Evolutionary conservation across 2,329 filamentous ascomycete genomes (phyloP).

Genomic region (Colletotrichum sp.): DNA sequence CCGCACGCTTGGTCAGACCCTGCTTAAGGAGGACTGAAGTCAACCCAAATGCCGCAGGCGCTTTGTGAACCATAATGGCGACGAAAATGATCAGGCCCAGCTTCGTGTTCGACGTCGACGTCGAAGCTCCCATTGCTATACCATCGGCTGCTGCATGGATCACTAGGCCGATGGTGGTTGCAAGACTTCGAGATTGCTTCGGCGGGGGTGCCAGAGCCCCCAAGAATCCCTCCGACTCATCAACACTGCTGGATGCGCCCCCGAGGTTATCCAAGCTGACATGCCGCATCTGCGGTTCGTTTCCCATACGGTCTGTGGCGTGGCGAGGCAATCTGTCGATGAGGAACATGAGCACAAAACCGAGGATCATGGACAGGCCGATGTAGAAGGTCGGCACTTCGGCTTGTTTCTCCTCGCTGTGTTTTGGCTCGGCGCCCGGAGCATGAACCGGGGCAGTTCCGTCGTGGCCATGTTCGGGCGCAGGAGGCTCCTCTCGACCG

Average conservation of each 20-base stretch:
- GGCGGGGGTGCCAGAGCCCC: constrained; percentile 62
- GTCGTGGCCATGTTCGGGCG: constrained; percentile 24
- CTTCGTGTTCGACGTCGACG: constrained; percentile 73
- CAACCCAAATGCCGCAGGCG: constrained; percentile 91
- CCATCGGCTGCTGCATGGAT: constrained; percentile 96
- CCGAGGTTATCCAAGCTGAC: constrained; percentile 87
- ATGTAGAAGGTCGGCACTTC: constrained; percentile 76
- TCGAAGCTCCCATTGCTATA: constrained; percentile 92
- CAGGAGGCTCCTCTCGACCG: background rate
- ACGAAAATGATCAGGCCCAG: constrained; percentile 92
- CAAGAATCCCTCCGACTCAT: constrained; percentile 64
- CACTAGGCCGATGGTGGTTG: constrained; percentile 92
- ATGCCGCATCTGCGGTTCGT: constrained; percentile 74
- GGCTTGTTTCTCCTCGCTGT: constrained; percentile 39
- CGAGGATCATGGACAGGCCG: constrained; percentile 83
- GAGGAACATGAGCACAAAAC: constrained; percentile 96
- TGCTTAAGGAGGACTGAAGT: constrained; percentile 91
- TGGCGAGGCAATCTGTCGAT: constrained; percentile 86
- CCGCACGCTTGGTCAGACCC: constrained; percentile 85
- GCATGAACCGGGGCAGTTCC: constrained; percentile 30
- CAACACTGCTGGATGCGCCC: constrained; percentile 50
- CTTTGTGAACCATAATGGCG: constrained; percentile 97
- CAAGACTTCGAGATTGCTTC: constrained; percentile 67
- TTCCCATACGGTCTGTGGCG: constrained; percentile 67
- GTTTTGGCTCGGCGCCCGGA: constrained; percentile 25